Conservation (phyloP, 257 asterid species). For the Paraleonurus japonicus region DNA sequence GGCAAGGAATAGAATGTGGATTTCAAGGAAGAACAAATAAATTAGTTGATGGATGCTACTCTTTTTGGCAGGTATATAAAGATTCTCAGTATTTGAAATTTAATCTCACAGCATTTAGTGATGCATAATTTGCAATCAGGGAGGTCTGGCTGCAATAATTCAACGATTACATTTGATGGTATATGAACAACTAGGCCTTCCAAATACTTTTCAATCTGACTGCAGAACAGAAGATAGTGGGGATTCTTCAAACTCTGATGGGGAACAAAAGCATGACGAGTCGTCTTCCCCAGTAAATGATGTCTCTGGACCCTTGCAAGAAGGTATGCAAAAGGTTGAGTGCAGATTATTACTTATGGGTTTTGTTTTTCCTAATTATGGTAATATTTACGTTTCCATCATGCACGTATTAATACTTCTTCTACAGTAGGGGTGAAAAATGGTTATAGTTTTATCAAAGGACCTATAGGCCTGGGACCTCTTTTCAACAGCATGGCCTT, state of each 20-base stretch:
- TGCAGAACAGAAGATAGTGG: conserved; percentile 34
- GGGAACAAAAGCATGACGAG: conserved; percentile 42
- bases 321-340: conserved; percentile 43
- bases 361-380: not conserved
- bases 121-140: conserved; percentile 48
- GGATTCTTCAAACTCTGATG: conserved; percentile 52
- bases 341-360: not conserved
- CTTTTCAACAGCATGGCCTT: conserved; percentile 65
- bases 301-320: conserved; percentile 25
- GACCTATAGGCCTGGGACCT: conserved; percentile 49
- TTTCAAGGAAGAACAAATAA: conserved; percentile 99
- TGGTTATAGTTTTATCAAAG: conserved; percentile 55
- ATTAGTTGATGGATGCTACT: conserved; percentile 98
- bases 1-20: conserved; percentile 97
- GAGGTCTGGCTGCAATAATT: conserved; percentile 73
- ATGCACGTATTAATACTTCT: conserved; percentile 26
- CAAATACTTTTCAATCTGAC: conserved; percentile 30
- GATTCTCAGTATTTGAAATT: conserved; percentile 5
- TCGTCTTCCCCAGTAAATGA: conserved; percentile 40
- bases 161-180: conserved; percentile 58
- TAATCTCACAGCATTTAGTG: not conserved
- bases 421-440: conserved; percentile 31
- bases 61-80: conserved; percentile 91
- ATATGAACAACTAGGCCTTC: conserved; percentile 56
- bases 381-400: not conserved